A percentile compares a stretch with the other conserved stretches of the same genome.
Conservation (phyloP, 2,329 filamentous ascomycete species). For the Trichoderma cornu-damae region DNA sequence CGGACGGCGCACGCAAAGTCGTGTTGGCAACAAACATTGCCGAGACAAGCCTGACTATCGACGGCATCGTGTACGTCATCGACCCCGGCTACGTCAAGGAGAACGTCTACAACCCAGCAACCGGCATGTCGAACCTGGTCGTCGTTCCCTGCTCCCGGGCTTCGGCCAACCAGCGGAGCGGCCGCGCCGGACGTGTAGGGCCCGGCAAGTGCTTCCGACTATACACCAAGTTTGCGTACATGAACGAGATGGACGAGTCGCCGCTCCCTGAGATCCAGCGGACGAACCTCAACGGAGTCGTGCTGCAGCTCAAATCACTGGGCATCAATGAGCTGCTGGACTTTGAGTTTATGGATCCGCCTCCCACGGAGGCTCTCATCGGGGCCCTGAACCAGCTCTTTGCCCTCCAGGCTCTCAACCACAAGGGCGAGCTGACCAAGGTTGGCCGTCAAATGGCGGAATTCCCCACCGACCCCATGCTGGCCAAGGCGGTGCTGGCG, state of each 20-base stretch:
- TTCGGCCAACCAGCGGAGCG: conserved; percentile 86
- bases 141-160: conserved; percentile 89
- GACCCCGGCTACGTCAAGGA: conserved; percentile 95
- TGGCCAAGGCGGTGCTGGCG: conserved; percentile 82
- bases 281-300: conserved; percentile 78
- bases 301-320: conserved; percentile 80
- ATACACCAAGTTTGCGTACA: conserved; percentile 89
- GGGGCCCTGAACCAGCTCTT: conserved; percentile 86
- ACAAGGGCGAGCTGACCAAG: conserved; percentile 83
- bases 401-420: conserved; percentile 81
- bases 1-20: conserved; percentile 78
- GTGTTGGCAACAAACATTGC: conserved; percentile 96
- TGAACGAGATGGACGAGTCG: conserved; percentile 90
- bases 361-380: conserved; percentile 83
- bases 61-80: conserved; percentile 93
- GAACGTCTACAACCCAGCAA: conserved; percentile 85
- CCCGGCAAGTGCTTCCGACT: conserved; percentile 90
- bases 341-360: conserved; percentile 95
- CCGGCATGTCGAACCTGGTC: conserved; percentile 86
- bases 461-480: conserved; percentile 87
- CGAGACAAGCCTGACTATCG: conserved; percentile 91
- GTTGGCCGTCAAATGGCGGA: conserved; percentile 92
- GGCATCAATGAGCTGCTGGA: conserved; percentile 89
- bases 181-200: conserved; percentile 85
- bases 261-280: conserved; percentile 91